Conservation (phyloP, 1,139 yeast genomes). For the Candida sp. region DNA sequence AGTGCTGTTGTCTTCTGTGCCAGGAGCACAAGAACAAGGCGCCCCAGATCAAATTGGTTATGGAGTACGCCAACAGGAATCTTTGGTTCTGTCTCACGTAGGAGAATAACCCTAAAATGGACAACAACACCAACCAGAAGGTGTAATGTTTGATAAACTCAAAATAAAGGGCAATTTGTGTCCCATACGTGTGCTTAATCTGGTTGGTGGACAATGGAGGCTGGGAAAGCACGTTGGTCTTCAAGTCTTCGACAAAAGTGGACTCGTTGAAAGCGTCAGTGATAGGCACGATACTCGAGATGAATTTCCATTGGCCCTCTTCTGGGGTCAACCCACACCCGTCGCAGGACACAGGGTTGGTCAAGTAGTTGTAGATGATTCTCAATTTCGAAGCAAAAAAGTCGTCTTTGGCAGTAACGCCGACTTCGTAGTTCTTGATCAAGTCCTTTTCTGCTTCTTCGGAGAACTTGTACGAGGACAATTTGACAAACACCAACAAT, state of each 20-base stretch:
- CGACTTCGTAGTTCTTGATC: slow-evolving; percentile 41
- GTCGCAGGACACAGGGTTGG: slow-evolving; percentile 46
- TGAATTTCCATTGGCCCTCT: slow-evolving; percentile 54
- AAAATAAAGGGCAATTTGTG: slow-evolving; percentile 76
- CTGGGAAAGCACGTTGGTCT: slow-evolving; percentile 18
- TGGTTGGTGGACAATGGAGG: slow-evolving; percentile 37
- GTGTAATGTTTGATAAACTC: slow-evolving; percentile 71
- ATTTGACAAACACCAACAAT: slow-evolving; percentile 55
- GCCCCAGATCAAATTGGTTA: slow-evolving; percentile 66
- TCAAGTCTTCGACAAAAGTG: slow-evolving; percentile 27
- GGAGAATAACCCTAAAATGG: slow-evolving; percentile 60
- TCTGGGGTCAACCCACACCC: slow-evolving; percentile 61
- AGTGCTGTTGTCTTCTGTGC: slow-evolving; percentile 56
- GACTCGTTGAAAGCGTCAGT: slow-evolving; percentile 41
- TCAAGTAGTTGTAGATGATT: slow-evolving; percentile 55
- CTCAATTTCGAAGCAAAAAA: slow-evolving; percentile 58
- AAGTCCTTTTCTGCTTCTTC: slow-evolving; percentile 42
- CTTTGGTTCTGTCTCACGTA: slow-evolving; percentile 50
- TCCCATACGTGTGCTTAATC: slow-evolving; percentile 60
- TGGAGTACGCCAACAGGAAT: slow-evolving; percentile 63
- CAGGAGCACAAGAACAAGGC: slow-evolving; percentile 57
- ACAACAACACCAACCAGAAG: slow-evolving; percentile 56
- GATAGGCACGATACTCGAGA: slow-evolving; percentile 64
- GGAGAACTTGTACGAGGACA: slow-evolving; percentile 37
- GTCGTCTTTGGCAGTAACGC: slow-evolving; percentile 39